Evolutionary conservation across 495 filamentous ascomycete species (phyloP).

Genomic region (Trichocladium uniseriatum): DNA sequence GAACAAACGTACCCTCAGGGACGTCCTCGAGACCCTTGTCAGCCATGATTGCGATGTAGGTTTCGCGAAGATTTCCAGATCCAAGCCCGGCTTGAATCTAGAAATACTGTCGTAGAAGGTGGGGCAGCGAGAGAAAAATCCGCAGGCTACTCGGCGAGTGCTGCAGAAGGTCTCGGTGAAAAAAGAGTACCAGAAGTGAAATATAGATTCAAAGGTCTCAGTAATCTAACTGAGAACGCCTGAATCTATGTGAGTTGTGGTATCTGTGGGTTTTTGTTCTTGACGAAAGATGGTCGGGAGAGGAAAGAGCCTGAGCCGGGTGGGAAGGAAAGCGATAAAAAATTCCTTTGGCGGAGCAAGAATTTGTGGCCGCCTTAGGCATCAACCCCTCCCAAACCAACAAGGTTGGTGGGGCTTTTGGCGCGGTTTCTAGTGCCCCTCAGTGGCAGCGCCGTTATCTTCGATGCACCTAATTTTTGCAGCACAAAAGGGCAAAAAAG

Average conservation of each 20-base stretch:
- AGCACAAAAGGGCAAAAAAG: no score
- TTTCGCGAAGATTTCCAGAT: constrained; percentile 48
- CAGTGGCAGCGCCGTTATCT: constrained; percentile 3
- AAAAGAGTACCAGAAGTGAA: constrained; percentile 28
- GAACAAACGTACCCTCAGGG: constrained; percentile 60
- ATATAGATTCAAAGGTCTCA: constrained; percentile 35
- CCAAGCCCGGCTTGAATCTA: constrained; percentile 59
- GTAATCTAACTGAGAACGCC: constrained; percentile 35
- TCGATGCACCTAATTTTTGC: not conserved
- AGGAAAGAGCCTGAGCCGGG: constrained; percentile 17
- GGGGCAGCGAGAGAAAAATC: constrained; percentile 38
- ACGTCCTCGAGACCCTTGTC: constrained; percentile 97
- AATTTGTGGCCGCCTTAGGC: constrained; percentile 26
- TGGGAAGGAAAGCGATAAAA: constrained; percentile 18
- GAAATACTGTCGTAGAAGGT: constrained; percentile 36
- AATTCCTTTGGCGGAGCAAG: constrained; percentile 21
- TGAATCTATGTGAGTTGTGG: constrained; percentile 26
- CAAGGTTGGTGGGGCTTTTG: constrained; percentile 15
- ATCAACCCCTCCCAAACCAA: constrained; percentile 14
- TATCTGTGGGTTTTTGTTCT: constrained; percentile 26
- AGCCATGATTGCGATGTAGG: constrained; percentile 82
- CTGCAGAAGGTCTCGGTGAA: constrained; percentile 32
- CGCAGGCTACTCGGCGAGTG: constrained; percentile 29
- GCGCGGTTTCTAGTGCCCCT: not conserved
- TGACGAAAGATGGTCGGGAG: constrained; percentile 22